Base-by-base conservation (phyloP, 2,329 filamentous ascomycete species). In the Lachnellula occidentalis region DNA sequence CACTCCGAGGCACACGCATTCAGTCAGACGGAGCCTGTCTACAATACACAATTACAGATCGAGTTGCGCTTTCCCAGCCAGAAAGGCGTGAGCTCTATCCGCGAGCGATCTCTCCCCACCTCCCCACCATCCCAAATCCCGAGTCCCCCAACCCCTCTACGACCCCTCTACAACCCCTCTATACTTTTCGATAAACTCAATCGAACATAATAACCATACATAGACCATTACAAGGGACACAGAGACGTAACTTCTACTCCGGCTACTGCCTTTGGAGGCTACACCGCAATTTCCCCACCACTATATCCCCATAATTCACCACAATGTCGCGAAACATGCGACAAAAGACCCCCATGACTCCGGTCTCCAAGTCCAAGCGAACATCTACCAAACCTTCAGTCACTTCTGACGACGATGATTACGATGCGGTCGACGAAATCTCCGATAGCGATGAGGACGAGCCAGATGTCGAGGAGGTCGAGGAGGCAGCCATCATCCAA, bases 391-490 rank as follows among this genome's bases (percentile, higher is more conserved):
- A 78, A 49, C 73, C 69, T 55, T 82, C 78, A 21, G 75, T 74
- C 31, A 74, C 74, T 5, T 80, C 79, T 5, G 80, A 81, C 9
- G 87, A 90, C 65, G 82, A 79, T 51, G 86, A 83, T 53, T 90
- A 91, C 70, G 87, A 84, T 1, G 87, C 78, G 37, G 86, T 95
- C 56, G 88, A 92, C 67, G 82, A 90, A 49, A 86, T 95, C 57
- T 88, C 82, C 62, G 88, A 92, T 64, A 27, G 83, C 11, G 88
- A 92, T 58, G 86, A 90, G 60, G 88, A 92, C 69, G 86, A 92
- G 70, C 82, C 88, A 61, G 82, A 88, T 77, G 82, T 92, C 53
- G 81, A 87, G 66, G 82, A 85, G 77, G 79, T 83, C 75, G 89
- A 94, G 79, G 88, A 91, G 74, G 79, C 84, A 70, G 82, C 86